phyloP scores from a whole-genome alignment of 768 basidiomycete genomes.

The Boletus pseudo-olivaceus region DNA sequence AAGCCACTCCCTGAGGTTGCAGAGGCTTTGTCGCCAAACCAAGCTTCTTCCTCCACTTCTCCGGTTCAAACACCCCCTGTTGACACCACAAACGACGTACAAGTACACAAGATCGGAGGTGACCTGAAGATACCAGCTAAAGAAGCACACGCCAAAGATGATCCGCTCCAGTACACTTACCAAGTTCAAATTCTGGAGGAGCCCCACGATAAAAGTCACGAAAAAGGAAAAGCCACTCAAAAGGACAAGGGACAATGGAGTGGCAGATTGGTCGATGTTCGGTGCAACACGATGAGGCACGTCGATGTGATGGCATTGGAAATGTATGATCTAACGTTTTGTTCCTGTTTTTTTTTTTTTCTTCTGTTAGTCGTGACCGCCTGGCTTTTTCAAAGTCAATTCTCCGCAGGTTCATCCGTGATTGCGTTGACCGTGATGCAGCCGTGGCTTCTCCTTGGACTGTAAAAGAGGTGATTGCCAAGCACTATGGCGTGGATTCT shows the following conservation, averaged over 20 bases:
- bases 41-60: conserved; percentile 42
- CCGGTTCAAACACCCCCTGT: conserved; percentile 40
- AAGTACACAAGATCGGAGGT: conserved; percentile 66
- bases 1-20: conserved; percentile 42
- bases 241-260: conserved; percentile 65
- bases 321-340: not conserved
- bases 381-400: conserved; percentile 96
- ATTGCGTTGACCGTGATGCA: conserved; percentile 90
- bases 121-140: conserved; percentile 75
- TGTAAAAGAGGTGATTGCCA: conserved; percentile 82
- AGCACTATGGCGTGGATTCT: conserved; percentile 78
- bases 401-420: conserved; percentile 91
- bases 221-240: conserved; percentile 50
- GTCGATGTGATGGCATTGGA: conserved; percentile 19
- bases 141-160: conserved; percentile 67
- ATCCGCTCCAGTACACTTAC: conserved; percentile 82
- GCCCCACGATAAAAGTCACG: conserved; percentile 63
- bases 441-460: conserved; percentile 95
- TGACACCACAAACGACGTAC: conserved; percentile 48
- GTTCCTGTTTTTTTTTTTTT: not conserved
- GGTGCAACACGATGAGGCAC: conserved; percentile 76
- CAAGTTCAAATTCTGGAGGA: conserved; percentile 83
- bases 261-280: conserved; percentile 81
- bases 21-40: conserved; percentile 31
- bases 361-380: conserved; percentile 75